These are phyloP conservation scores for Phytophthora tentaculata DNA, from an alignment of 352 stramenopile species.

Conservation along the genomic window DNA sequence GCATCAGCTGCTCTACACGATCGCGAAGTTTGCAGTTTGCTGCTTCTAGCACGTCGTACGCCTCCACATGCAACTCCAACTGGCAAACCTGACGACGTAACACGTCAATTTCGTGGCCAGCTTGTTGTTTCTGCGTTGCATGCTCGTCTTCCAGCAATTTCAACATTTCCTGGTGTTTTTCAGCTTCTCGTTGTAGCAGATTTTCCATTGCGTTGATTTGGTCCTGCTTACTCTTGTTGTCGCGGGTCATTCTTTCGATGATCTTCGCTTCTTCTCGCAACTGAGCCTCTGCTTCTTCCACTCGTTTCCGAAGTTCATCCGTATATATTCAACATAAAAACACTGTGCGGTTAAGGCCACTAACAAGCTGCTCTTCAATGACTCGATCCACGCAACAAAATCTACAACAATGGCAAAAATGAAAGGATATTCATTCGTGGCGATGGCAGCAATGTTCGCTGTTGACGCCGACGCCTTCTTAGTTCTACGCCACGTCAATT, in stretches of 20 bases:
- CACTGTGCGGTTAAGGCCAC: constrained; percentile 34
- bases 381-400: constrained; percentile 4
- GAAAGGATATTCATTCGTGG: constrained; percentile 79
- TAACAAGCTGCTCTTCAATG: neutral
- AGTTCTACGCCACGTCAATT: constrained; percentile 13
- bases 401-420: neutral
- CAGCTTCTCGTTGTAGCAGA: constrained; percentile 63
- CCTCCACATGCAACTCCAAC: constrained; percentile 74
- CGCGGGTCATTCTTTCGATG: constrained; percentile 80
- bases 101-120: constrained; percentile 69
- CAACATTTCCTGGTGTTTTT: constrained; percentile 64
- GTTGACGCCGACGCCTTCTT: constrained; percentile 32
- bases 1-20: constrained; percentile 67
- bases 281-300: constrained; percentile 77
- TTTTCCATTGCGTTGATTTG: constrained; percentile 74
- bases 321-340: constrained; percentile 28
- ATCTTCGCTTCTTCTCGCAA: constrained; percentile 82
- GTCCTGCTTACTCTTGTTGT: constrained; percentile 77
- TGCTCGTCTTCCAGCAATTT: constrained; percentile 69
- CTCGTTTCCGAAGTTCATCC: constrained; percentile 72
- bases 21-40: constrained; percentile 61
- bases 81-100: constrained; percentile 59
- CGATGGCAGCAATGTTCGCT: constrained; percentile 56
- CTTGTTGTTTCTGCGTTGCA: constrained; percentile 59
- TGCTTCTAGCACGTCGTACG: constrained; percentile 68